phyloP scores from a whole-genome alignment of 139 green algal species.

The Chlamydomonas eustigma region DNA sequence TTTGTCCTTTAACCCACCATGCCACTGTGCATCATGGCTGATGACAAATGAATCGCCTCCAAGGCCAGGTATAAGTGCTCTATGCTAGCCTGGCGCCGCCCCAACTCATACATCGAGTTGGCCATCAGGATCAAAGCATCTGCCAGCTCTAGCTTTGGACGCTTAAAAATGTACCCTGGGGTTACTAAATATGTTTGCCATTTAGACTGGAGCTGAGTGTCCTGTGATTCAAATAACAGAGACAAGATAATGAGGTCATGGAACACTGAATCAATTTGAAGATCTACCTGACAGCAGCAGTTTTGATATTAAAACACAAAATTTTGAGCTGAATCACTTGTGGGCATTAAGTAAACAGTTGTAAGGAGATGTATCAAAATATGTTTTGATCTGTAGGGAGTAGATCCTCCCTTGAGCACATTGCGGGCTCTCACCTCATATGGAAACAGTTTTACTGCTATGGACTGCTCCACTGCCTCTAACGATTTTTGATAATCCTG shows the following conservation, averaged over 20 bases:
- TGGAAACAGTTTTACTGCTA: constrained; percentile 29
- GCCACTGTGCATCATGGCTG: constrained; percentile 25
- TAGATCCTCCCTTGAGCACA: too few relatives aligned
- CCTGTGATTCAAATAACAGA: too few relatives aligned
- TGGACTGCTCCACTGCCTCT: constrained; percentile 24
- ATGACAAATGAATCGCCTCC: constrained; percentile 25
- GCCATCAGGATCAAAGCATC: constrained; percentile 28
- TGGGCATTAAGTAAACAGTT: too few relatives aligned
- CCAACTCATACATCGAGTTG: constrained; percentile 31
- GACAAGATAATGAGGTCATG: too few relatives aligned
- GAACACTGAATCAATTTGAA: too few relatives aligned
- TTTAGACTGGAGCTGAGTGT: not conserved
- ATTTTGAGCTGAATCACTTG: too few relatives aligned
- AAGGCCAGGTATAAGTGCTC: constrained; percentile 19
- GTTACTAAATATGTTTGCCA: constrained; percentile 15
- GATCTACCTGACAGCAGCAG: too few relatives aligned
- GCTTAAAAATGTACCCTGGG: constrained; percentile 8
- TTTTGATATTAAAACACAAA: too few relatives aligned
- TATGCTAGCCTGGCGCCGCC: constrained; percentile 1
- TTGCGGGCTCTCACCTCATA: constrained; percentile 7
- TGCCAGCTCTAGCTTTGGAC: constrained; percentile 29
- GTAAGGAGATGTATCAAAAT: too few relatives aligned
- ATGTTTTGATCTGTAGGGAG: too few relatives aligned
- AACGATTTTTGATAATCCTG: constrained; percentile 27
- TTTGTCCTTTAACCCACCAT: not conserved